Evolutionary conservation across 1,284 basidiomycete species (phyloP).

Genomic region (Ustilago cynodontis): DNA sequence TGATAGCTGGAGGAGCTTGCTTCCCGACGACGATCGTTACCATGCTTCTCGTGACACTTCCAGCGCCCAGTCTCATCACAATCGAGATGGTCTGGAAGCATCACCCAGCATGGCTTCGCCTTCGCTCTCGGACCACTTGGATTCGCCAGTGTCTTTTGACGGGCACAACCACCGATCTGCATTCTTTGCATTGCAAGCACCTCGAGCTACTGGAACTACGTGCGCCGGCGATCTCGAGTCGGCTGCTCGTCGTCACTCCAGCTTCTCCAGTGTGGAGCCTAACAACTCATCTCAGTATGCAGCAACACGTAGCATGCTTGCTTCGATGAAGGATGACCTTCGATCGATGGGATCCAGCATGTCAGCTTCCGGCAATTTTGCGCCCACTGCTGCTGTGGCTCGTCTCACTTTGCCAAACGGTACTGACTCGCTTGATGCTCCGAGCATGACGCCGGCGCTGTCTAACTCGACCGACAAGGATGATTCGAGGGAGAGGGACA

Average conservation of each 20-base stretch:
- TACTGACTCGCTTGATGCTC: conserved; percentile 14
- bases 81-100: neutral
- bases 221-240: conserved; percentile 7
- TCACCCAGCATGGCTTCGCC: conserved; percentile 33
- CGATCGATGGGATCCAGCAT: conserved; percentile 4
- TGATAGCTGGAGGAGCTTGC: conserved; percentile 52
- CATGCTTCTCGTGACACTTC: conserved; percentile 25
- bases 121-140: conserved; percentile 35
- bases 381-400: conserved; percentile 1
- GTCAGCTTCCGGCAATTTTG: conserved; percentile 15
- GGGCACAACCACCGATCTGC: conserved; percentile 34
- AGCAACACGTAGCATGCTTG: conserved; percentile 23
- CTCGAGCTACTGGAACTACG: neutral
- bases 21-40: conserved; percentile 47
- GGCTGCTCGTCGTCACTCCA: conserved; percentile 45
- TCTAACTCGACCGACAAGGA: conserved; percentile 30
- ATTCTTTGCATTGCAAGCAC: conserved; percentile 30
- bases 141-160: conserved; percentile 32
- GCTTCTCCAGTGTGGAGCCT: conserved; percentile 52
- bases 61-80: neutral
- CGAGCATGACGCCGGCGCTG: conserved; percentile 29
- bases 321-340: conserved; percentile 21
- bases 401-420: conserved; percentile 1
- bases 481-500: conserved; percentile 52
- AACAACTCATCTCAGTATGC: conserved; percentile 31